phyloP scores from a whole-genome alignment of 352 stramenopile species.

The Phytophthora sojae region DNA sequence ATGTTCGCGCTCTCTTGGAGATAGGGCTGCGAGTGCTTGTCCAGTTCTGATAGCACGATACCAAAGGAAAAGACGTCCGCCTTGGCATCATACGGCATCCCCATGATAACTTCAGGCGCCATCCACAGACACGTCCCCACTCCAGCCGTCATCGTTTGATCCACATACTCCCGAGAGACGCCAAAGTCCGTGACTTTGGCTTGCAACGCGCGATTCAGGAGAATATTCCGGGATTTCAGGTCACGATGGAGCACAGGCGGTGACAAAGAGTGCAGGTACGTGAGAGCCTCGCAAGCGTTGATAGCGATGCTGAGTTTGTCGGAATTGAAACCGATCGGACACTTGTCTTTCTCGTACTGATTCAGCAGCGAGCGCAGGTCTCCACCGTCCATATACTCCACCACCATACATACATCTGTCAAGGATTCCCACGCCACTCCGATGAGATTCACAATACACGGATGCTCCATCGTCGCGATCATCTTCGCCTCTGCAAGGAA shows the following conservation, averaged over 20 bases:
- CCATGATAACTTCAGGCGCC: slow-evolving; percentile 25
- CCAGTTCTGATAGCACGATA: slow-evolving; percentile 18
- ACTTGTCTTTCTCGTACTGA: not conserved
- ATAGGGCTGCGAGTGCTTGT: slow-evolving; percentile 17
- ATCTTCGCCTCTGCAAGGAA: slow-evolving; percentile 56
- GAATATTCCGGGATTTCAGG: slow-evolving; percentile 67
- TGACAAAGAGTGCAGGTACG: slow-evolving; percentile 25
- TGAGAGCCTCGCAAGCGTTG: slow-evolving; percentile 9
- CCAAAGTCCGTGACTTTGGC: slow-evolving; percentile 65
- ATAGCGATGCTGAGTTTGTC: slow-evolving; percentile 10
- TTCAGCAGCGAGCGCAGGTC: slow-evolving; percentile 38
- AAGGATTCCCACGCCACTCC: slow-evolving; percentile 46
- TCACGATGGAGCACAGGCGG: slow-evolving; percentile 49
- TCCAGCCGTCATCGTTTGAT: slow-evolving; percentile 22
- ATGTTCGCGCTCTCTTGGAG: not conserved
- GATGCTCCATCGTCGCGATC: slow-evolving; percentile 53
- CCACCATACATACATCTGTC: slow-evolving; percentile 34
- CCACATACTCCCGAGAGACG: slow-evolving; percentile 14
- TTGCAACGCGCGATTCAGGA: slow-evolving; percentile 40
- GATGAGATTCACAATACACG: slow-evolving; percentile 24
- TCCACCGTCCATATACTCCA: slow-evolving; percentile 50
- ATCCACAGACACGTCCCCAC: slow-evolving; percentile 25
- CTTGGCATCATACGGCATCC: slow-evolving; percentile 16
- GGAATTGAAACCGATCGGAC: slow-evolving; percentile 6
- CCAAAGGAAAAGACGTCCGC: slow-evolving; percentile 30